Evolutionary conservation across 129 eudicot genomes (phyloP).

Genomic region (Rutidosis leptorrhynchoides): DNA sequence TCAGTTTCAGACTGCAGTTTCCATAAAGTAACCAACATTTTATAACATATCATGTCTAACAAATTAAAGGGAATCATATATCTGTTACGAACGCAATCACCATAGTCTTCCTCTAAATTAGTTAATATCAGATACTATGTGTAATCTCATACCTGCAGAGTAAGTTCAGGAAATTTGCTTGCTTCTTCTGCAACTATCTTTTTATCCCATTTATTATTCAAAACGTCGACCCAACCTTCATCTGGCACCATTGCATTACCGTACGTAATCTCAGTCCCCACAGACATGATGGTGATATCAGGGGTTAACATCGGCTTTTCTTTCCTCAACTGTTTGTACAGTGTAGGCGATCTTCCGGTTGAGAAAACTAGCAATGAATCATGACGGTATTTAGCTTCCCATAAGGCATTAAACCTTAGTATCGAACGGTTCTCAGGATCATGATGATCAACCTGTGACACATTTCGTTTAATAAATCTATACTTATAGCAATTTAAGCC

Average conservation of each 20-base stretch:
- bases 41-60: neutral
- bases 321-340: slow-evolving; percentile 76
- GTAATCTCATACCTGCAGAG: slow-evolving; percentile 57
- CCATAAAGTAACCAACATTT: slow-evolving; percentile 11
- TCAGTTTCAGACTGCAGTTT: slow-evolving; percentile 75
- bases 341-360: slow-evolving; percentile 87
- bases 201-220: slow-evolving; percentile 81
- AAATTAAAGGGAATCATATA: neutral
- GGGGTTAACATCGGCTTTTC: slow-evolving; percentile 95
- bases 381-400: slow-evolving; percentile 75
- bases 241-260: slow-evolving; percentile 84
- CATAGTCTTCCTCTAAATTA: neutral
- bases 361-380: slow-evolving; percentile 80
- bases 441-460: slow-evolving; percentile 78
- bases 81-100: neutral
- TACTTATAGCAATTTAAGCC: neutral
- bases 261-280: slow-evolving; percentile 81
- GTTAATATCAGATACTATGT: neutral
- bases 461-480: neutral
- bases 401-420: slow-evolving; percentile 77
- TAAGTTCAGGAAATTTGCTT: slow-evolving; percentile 71
- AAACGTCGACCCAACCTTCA: slow-evolving; percentile 71
- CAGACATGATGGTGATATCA: slow-evolving; percentile 83
- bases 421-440: slow-evolving; percentile 70
- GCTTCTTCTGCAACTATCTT: slow-evolving; percentile 65